Evolutionary conservation across 1,284 basidiomycete species (phyloP).

Genomic region (Heterobasidion parviporum): DNA sequence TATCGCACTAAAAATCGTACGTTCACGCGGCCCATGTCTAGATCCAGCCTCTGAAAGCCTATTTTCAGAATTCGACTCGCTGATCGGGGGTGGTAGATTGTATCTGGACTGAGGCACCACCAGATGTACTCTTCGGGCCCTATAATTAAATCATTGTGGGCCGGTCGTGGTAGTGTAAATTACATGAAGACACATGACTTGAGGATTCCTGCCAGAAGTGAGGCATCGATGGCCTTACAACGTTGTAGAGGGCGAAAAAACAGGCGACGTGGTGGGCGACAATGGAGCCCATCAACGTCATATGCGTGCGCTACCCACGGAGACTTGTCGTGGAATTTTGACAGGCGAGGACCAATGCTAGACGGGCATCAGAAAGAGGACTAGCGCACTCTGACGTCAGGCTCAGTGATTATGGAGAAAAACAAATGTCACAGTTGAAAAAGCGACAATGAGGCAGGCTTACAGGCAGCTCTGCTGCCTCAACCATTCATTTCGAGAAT

Average conservation of each 20-base stretch:
- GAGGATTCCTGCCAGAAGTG: background rate
- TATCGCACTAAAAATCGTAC: background rate
- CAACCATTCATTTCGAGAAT: no score
- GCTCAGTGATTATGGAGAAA: no score
- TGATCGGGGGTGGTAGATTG: no score
- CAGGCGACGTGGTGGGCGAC: background rate
- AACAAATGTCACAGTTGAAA: no score
- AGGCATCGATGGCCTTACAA: background rate
- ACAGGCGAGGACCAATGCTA: background rate
- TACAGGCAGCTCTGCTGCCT: no score
- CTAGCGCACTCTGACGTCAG: background rate
- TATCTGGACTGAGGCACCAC: no score
- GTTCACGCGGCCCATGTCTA: background rate
- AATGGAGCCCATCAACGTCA: background rate
- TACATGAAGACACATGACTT: background rate
- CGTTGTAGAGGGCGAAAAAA: background rate
- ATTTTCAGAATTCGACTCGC: no score
- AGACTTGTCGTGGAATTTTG: background rate
- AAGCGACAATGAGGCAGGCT: no score
- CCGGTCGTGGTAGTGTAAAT: no score
- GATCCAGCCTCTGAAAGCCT: no score
- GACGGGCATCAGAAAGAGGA: background rate
- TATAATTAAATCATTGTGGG: no score
- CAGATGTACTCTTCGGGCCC: no score
- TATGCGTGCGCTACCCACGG: background rate